Percentiles rank a stretch among this genome's conserved stretches.
These are phyloP conservation scores for Plantago lanceolata DNA, from an alignment of 305 asterid genomes.

Conservation along the genomic window DNA sequence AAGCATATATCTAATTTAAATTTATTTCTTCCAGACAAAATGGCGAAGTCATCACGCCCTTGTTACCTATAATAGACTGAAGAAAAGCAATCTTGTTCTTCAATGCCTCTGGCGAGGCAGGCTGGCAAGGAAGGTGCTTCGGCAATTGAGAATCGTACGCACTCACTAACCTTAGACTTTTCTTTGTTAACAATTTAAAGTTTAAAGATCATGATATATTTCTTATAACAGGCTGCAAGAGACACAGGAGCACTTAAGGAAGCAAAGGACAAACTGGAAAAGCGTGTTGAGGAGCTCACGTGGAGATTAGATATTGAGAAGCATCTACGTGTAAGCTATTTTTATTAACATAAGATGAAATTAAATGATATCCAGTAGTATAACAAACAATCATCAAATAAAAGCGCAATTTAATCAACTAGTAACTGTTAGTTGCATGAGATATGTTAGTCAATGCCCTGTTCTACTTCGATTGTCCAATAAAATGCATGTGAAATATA, in stretches of 20 bases:
- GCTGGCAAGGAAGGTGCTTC: slow-evolving; percentile 83
- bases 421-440: background rate
- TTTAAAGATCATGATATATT: slow-evolving; percentile 16
- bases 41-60: slow-evolving; percentile 78
- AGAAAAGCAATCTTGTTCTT: slow-evolving; percentile 53
- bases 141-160: slow-evolving; percentile 75
- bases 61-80: slow-evolving; percentile 50
- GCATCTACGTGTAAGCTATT: slow-evolving; percentile 59
- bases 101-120: slow-evolving; percentile 95
- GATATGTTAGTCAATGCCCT: background rate
- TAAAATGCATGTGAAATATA: background rate
- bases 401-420: background rate
- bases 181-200: slow-evolving; percentile 16
- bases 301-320: slow-evolving; percentile 92
- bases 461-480: background rate
- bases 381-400: too few species aligned
- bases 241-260: slow-evolving; percentile 96
- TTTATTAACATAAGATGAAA: slow-evolving; percentile 14
- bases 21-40: slow-evolving; percentile 47
- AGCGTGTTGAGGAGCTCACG: slow-evolving; percentile 87
- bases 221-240: slow-evolving; percentile 71
- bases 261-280: slow-evolving; percentile 96
- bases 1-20: slow-evolving; percentile 11
- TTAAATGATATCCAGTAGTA: slow-evolving; percentile 11
- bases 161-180: background rate